Evolutionary conservation across 2,329 filamentous ascomycete genomes (phyloP).

Genomic region (Venturia carpophila): DNA sequence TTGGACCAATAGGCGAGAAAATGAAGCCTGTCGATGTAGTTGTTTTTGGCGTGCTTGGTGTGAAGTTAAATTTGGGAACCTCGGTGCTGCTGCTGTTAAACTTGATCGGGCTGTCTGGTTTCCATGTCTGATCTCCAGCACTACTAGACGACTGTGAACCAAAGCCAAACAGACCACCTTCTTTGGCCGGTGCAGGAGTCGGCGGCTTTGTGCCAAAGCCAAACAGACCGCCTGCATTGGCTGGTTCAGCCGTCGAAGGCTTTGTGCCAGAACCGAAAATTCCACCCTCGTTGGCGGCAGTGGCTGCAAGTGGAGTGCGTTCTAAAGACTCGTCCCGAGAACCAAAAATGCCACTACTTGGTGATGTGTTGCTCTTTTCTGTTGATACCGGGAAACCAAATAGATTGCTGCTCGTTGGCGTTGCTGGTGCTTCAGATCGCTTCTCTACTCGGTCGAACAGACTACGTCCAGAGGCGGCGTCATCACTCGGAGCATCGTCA

Average conservation of each 20-base stretch:
- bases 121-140: constrained; percentile 40
- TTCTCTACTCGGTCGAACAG: constrained; percentile 10
- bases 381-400: not conserved
- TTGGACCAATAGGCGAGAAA: constrained; percentile 23
- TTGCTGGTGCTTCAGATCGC: constrained; percentile 1
- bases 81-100: constrained; percentile 31
- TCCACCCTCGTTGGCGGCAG: constrained; percentile 21
- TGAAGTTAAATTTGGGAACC: constrained; percentile 19
- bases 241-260: constrained; percentile 22
- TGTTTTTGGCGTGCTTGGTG: constrained; percentile 19
- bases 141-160: constrained; percentile 16
- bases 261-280: constrained; percentile 25
- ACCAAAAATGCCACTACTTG: constrained; percentile 22
- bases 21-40: constrained; percentile 26
- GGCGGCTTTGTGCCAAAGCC: constrained; percentile 16
- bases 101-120: constrained; percentile 40
- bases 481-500: constrained; percentile 8
- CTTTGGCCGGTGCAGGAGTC: constrained; percentile 21
- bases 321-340: constrained; percentile 20
- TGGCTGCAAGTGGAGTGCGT: constrained; percentile 12
- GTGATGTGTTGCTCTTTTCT: not conserved
- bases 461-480: not conserved
- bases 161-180: not conserved
- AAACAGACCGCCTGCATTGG: constrained; percentile 2
- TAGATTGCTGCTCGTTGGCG: not conserved